phyloP scores from a whole-genome alignment of 2,329 filamentous ascomycete genomes.

The Sphaceloma murrayae region DNA sequence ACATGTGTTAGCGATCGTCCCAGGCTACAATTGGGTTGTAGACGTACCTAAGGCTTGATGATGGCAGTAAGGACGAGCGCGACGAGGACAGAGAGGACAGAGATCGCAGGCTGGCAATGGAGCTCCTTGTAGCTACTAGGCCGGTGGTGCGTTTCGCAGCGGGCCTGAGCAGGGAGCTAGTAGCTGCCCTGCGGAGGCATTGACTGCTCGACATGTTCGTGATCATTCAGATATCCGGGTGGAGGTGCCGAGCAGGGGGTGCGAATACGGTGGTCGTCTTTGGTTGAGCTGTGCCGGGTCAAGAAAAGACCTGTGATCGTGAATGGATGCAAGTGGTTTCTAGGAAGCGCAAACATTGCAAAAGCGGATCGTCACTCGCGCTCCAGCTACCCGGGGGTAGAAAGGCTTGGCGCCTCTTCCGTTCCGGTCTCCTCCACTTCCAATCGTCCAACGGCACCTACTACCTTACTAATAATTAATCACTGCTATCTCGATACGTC shows the following conservation, averaged over 20 bases:
- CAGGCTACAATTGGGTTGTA: background rate
- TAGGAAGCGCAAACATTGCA: conserved; percentile 15
- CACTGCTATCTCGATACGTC: no score
- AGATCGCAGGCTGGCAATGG: conserved; percentile 10
- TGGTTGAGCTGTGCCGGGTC: conserved; percentile 1
- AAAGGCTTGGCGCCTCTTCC: no score
- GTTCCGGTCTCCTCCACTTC: no score
- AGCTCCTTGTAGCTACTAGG: conserved; percentile 14
- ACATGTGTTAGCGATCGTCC: background rate
- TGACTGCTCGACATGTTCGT: conserved; percentile 31
- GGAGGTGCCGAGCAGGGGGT: conserved; percentile 4
- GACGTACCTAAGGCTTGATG: conserved; percentile 17
- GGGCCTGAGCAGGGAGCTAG: conserved; percentile 23
- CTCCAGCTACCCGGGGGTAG: no score
- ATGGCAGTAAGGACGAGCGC: conserved; percentile 18
- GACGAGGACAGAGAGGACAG: conserved; percentile 18
- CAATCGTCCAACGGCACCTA: no score
- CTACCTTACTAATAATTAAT: no score
- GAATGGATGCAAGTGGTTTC: conserved; percentile 11
- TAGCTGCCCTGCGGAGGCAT: conserved; percentile 30
- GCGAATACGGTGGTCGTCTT: conserved; percentile 7
- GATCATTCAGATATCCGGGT: conserved; percentile 8
- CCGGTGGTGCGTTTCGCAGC: conserved; percentile 18
- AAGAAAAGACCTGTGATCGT: conserved; percentile 4
- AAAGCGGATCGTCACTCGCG: conserved; percentile 8